Evolutionary conservation across 2,329 filamentous ascomycete species (phyloP).

Genomic region (Pseudogymnoascus sp.): DNA sequence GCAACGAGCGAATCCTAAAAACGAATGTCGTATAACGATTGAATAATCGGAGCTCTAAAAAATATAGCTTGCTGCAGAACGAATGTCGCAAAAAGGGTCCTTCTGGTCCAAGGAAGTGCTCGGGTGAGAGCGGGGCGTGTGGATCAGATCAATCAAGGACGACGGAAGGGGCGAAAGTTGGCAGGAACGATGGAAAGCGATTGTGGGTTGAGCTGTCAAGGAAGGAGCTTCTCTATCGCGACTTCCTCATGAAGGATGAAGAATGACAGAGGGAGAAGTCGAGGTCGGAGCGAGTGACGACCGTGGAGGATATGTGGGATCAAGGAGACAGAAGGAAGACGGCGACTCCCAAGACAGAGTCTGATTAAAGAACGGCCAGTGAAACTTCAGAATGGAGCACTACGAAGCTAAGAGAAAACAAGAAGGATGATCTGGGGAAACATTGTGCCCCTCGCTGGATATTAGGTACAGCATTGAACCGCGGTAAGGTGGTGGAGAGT

Average conservation of each 20-base stretch:
- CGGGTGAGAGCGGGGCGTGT: not conserved
- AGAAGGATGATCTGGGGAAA: not conserved
- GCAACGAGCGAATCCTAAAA: not conserved
- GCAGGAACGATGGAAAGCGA: not conserved
- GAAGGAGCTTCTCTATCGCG: not conserved
- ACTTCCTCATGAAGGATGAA: not conserved
- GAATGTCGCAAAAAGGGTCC: not conserved
- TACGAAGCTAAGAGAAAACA: constrained; percentile 1
- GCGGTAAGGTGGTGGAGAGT: not conserved
- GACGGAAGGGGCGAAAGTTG: not conserved
- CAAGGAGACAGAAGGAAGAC: not conserved
- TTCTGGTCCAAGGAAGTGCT: not conserved
- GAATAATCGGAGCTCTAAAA: not conserved
- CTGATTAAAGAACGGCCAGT: not conserved
- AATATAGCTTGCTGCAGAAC: not conserved
- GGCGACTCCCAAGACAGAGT: not conserved
- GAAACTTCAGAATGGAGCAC: not conserved
- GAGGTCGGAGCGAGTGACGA: not conserved
- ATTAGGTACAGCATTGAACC: not conserved
- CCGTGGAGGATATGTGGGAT: not conserved
- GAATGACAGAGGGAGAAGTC: not conserved
- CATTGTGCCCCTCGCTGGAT: not conserved
- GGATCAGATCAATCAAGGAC: not conserved
- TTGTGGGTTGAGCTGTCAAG: not conserved
- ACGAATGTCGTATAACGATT: not conserved